Evolutionary conservation across 352 stramenopile genomes (phyloP), one percentile per base, ranked within the genome.

Genomic region (Blastocystis sp.): DNA sequence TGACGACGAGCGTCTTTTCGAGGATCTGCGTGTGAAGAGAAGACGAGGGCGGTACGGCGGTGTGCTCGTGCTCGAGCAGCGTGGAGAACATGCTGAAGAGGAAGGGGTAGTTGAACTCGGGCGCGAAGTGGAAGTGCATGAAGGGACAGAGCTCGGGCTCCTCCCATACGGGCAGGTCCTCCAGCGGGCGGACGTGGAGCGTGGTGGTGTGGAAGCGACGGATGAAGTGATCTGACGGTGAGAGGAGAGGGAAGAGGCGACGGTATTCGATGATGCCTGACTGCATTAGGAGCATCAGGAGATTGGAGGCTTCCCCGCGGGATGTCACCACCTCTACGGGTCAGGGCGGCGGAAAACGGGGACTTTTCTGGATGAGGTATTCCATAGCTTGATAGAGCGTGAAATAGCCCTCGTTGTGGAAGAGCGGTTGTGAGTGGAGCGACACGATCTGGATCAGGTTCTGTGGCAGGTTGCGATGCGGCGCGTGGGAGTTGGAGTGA

Each of bases 301-400:
- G 57, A 69, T 84, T 84, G 1, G 74, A 45, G 34, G 14, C 74
- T 68, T 84, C 74, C 3, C 74, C 74, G 14, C 74, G 74, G 4
- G 74, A 84, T 0, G 48, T 52, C 52, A 69, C 48, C n/a, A 84
- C 52, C 24, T 69, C 52, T 74, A 21, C 21, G 21, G 11, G 2
- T 74, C 6, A 74, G 34, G 17, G 0, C 10, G 21, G 24, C 3
- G 10, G 21, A 43, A 74, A 45, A n/a, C 1, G 43, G 43, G n/a
- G n/a, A 74, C 64, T 74, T 52, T 69, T 28, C 54, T 84, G 74
- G 11, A 84, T 66, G 54, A 54, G 66, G 34, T 84, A 84, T 69
- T 84, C 74, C 52, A 84, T 69, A 1, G 74, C 74, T 59, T 84
- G 74, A 52, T 68, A 84, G 19, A 57, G 45, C 59, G 74, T 84